phyloP scores from a whole-genome alignment of 495 filamentous ascomycete species.

The Penicillium antarcticum region DNA sequence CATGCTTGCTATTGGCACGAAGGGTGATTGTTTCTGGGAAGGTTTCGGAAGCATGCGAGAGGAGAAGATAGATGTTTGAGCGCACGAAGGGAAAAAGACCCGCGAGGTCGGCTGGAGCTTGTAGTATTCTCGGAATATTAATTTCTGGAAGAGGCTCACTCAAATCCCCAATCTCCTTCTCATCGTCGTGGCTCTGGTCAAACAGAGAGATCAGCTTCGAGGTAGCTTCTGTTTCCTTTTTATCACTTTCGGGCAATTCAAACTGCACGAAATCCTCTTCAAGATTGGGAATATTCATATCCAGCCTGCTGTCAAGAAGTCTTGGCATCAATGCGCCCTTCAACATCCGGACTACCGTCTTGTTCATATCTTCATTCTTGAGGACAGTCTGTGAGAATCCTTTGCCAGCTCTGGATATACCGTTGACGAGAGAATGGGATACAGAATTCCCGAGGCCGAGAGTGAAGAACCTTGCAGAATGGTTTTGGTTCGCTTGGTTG shows the following conservation, averaged over 20 bases:
- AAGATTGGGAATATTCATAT: neutral
- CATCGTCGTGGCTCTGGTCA: neutral
- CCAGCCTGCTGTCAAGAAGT: conserved; percentile 3
- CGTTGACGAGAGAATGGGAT: conserved; percentile 11
- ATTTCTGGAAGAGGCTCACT: conserved; percentile 1
- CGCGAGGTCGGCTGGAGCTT: conserved; percentile 3
- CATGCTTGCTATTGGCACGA: conserved; percentile 4
- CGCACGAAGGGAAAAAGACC: conserved; percentile 10
- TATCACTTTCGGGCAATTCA: neutral
- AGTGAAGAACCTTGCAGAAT: conserved; percentile 7
- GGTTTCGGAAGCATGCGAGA: neutral
- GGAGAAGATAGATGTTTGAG: conserved; percentile 2
- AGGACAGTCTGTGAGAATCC: conserved; percentile 12
- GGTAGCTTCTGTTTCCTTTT: neutral
- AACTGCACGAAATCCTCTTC: neutral
- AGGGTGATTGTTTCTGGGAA: conserved; percentile 3
- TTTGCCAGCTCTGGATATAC: conserved; percentile 7
- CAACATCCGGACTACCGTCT: conserved; percentile 8
- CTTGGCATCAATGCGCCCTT: conserved; percentile 9
- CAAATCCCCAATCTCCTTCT: neutral
- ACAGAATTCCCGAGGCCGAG: conserved; percentile 10
- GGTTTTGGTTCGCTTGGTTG: neutral
- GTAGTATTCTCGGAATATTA: neutral
- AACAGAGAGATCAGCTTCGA: neutral
- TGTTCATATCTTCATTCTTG: conserved; percentile 4